Evolutionary conservation across 768 basidiomycete species (phyloP), one percentile per base, ranked within the genome.

Genomic region (Austroboletus eburneus): DNA sequence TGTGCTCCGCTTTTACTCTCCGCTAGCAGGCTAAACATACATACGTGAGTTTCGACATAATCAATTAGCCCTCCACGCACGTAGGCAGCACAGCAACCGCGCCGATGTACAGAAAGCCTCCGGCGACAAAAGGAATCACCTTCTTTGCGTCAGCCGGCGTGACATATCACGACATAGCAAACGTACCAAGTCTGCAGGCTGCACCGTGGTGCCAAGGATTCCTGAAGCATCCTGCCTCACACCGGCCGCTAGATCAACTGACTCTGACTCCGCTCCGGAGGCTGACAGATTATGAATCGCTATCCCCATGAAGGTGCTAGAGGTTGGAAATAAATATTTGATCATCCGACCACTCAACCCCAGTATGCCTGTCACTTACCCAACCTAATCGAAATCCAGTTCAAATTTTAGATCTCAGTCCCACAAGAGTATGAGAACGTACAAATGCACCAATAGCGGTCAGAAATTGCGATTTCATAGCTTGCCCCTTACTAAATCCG

Each of bases 371-470:
- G 27, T n/a, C 21, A 54, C 61, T 52, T 37, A 68, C 71, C 67
- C 68, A 49, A 68, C 65, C 69, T 69, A 52, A 55, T 56, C 53
- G 56, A 58, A 53, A 56, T 56, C 21, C 45, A 42, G 25, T 50
- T 25, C 36, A 33, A 57, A 48, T 56, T 3, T 37, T 37, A 27
- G 42, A 25, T 22, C 12, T 27, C 27, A 6, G 7, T 27, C 16
- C 14, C 42, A 49, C 40, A 27, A 54, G 44, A 47, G 20, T 37
- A 48, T 44, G 46, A 50, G 43, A 51, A 55, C 57, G 69, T 63
- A 93, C 88, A 68, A 95, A 94, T 39, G 92, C 92, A 38, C 92
- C 91, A 44, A 93, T 75, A 22, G 92, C 92, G 27, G 92, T 95
- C 47, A 93, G 61, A 67, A 93, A 94, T 61, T 95, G 92, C 25